Percentiles rank a stretch among this genome's conserved stretches.
Evolutionary conservation across 768 basidiomycete species (phyloP).

Genomic region (Mycena vulgaris): DNA sequence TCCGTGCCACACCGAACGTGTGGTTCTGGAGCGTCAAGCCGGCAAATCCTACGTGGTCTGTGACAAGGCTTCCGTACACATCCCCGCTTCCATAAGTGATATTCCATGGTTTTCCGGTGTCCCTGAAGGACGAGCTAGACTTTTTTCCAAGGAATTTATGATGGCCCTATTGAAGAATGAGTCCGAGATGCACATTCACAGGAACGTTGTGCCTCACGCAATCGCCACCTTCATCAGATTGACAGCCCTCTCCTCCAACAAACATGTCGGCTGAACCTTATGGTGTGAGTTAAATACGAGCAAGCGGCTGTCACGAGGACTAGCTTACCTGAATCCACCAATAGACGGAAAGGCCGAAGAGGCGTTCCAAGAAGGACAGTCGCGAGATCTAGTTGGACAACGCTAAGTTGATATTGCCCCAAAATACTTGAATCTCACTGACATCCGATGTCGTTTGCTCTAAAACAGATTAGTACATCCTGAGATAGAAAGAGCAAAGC

Average conservation of each 20-base stretch:
- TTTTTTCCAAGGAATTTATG: slow-evolving; percentile 72
- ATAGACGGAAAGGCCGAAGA: slow-evolving; percentile 59
- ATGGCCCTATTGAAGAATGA: slow-evolving; percentile 56
- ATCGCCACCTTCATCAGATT: slow-evolving; percentile 46
- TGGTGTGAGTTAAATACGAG: too few species aligned
- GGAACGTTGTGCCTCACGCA: slow-evolving; percentile 34
- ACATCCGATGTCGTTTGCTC: slow-evolving; percentile 69
- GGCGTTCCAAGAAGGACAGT: slow-evolving; percentile 62
- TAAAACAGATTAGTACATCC: slow-evolving; percentile 36
- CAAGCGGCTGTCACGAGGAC: too few species aligned
- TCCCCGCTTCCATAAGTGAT: slow-evolving; percentile 73
- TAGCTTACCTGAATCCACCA: slow-evolving; percentile 78
- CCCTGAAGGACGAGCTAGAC: slow-evolving; percentile 71
- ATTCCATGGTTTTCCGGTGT: slow-evolving; percentile 62
- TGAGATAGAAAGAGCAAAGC: not conserved
- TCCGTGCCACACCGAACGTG: slow-evolving; percentile 73
- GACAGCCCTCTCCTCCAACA: slow-evolving; percentile 66
- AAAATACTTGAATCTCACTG: slow-evolving; percentile 26
- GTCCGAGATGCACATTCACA: slow-evolving; percentile 3
- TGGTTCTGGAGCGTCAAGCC: slow-evolving; percentile 67
- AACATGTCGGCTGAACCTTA: slow-evolving; percentile 77
- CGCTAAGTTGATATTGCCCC: not conserved
- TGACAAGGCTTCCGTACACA: slow-evolving; percentile 70
- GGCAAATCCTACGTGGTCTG: slow-evolving; percentile 72
- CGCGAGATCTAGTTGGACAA: slow-evolving; percentile 46